Evolutionary conservation across 1,284 basidiomycete genomes (phyloP), one percentile per base, ranked within the genome.

Genomic region (Agroathelia rolfsii): DNA sequence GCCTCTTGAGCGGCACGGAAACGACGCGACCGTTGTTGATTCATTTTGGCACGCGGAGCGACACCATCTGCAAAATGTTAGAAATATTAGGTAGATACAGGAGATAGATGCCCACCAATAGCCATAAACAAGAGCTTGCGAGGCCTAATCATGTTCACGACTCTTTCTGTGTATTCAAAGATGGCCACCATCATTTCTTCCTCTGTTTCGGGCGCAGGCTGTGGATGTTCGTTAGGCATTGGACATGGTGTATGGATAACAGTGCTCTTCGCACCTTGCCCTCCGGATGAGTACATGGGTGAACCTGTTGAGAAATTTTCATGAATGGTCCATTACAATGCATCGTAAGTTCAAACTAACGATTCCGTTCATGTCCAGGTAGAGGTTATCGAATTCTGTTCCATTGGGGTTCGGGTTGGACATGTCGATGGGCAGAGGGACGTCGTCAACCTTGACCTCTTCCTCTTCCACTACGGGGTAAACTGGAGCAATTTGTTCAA

Each of bases 161-260:
- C 86, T 29, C 95, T 75, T 52, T 97, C 93, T 0, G 95, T 99
- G 63, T 99, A 98, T 33, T 72, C 76, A 63, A 99, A 97, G 26
- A 99, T 74, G 56, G 97, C 95, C 14, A 88, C 52, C 95, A 99
- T 98, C 95, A 99, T 99, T 38, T 97, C 93, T 53, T 92, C 88
- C 55, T 99, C 95, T 2, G 92, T 96, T 55, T 95, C 87, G 0
- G 95, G 95, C 1, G 95, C 80, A 29, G 89, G 88, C 76, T 88
- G 37, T 19, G 24, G 23, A 16, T 30, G 27, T 19, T 47, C 30
- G 41, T 26, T 31, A 17, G 22, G 7, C 16, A 30, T 16, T 28
- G 28, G 26, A 35, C 9, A 32, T 15, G 28, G 19, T 27, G 17
- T 21, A 14, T 34, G 4, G 24, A 12, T 5, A 15, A 28, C 16